These are phyloP conservation scores for Colletotrichum higginsianum DNA, from an alignment of 2,329 filamentous ascomycete genomes.

Conservation along the genomic window DNA sequence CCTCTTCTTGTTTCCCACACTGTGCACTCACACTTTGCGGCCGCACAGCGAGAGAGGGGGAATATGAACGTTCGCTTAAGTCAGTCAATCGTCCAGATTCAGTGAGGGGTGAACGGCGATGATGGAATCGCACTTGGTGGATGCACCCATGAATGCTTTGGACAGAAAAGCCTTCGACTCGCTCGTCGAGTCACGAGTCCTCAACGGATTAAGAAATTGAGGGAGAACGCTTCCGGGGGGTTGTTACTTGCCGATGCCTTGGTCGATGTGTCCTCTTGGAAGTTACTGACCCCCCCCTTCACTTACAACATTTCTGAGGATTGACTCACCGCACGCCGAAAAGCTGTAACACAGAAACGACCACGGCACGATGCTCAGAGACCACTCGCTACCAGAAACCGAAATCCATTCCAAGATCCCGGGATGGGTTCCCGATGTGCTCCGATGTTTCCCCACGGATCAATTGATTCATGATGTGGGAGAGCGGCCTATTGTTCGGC, in stretches of 20 bases:
- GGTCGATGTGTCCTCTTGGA: no score
- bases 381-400: background rate
- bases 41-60: constrained; percentile 10
- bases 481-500: constrained; percentile 60
- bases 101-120: background rate
- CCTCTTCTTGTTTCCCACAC: background rate
- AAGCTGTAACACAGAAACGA: background rate
- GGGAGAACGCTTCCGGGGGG: constrained; percentile 1
- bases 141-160: constrained; percentile 27
- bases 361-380: constrained; percentile 13
- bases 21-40: background rate
- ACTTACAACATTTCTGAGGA: background rate
- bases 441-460: constrained; percentile 12
- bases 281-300: background rate
- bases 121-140: constrained; percentile 29
- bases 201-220: constrained; percentile 1
- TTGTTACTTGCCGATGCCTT: no score
- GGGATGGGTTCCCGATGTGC: constrained; percentile 39
- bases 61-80: background rate
- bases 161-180: constrained; percentile 15
- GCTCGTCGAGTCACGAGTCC: constrained; percentile 36
- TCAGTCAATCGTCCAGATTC: background rate
- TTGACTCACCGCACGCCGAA: constrained; percentile 12
- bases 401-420: background rate
- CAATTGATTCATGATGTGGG: background rate